Percentiles rank a stretch among this genome's conserved stretches.
Evolutionary conservation across 257 asterid genomes (phyloP).

Genomic region (Fraxinus pennsylvanica): DNA sequence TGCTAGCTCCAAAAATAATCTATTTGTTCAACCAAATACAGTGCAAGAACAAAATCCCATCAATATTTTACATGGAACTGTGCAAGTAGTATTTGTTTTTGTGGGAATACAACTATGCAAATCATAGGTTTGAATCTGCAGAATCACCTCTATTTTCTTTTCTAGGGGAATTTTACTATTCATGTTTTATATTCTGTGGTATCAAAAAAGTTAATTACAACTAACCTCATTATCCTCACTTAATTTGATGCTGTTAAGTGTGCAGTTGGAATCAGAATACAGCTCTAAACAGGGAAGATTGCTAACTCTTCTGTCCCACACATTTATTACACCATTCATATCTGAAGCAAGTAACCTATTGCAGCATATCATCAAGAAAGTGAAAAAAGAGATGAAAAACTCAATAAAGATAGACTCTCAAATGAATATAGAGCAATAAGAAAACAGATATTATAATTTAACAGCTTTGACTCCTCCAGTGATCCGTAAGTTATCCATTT

Average conservation of each 20-base stretch:
- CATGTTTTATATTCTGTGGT: not conserved
- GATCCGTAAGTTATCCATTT: constrained; percentile 16
- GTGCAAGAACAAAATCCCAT: constrained; percentile 13
- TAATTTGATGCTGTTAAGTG: constrained; percentile 75
- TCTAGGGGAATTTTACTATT: not conserved
- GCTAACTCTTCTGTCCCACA: constrained; percentile 93
- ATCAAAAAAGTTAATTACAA: constrained; percentile 18
- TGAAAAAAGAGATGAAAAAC: constrained; percentile 19
- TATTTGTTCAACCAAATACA: constrained; percentile 36
- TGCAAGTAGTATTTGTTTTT: constrained; percentile 8
- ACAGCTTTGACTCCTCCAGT: constrained; percentile 16
- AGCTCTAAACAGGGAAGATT: constrained; percentile 77
- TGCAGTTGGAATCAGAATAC: constrained; percentile 49
- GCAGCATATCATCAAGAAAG: constrained; percentile 29
- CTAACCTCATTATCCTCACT: constrained; percentile 75
- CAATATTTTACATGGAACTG: constrained; percentile 9
- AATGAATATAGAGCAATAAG: constrained; percentile 1
- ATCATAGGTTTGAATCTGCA: not conserved
- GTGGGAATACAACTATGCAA: not conserved
- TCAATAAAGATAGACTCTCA: constrained; percentile 16
- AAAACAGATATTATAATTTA: constrained; percentile 16
- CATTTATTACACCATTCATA: constrained; percentile 63
- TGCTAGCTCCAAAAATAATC: constrained; percentile 91
- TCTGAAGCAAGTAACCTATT: constrained; percentile 90
- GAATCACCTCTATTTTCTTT: not conserved